Base-by-base conservation (phyloP, 352 stramenopile species). In the Pythium grandisporangium region DNA sequence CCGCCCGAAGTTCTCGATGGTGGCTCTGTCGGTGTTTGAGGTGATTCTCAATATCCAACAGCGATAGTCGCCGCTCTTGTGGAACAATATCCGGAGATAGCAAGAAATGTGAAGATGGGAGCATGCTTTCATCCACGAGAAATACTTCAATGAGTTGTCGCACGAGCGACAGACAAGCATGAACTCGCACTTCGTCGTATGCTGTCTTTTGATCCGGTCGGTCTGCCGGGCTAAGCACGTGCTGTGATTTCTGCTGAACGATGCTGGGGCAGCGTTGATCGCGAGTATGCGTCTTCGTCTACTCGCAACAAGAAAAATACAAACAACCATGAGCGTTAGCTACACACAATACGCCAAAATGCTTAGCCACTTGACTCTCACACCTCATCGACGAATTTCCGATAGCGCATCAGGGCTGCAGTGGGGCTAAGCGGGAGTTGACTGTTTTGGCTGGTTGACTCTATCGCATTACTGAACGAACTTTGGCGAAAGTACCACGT, bases 121-220 rank as follows among this genome's bases (percentile, higher is more conserved):
- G 34, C 4, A 19, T 37, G 2, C 37, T 4, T 3, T 65, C 60
- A 20, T 64, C 53, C 16, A 66, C 43, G 6, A 89, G 48, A 37
- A 86, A 89, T 8, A 55, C 54, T 13, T 89, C 70, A 25, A 89
- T 65, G 30, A 81, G 46, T 29, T 73, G 66, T 0, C 63, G 59
- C 21, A 84, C 53, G 3, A 84, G 30, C 2, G 57, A 64, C 12
- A 86, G 45, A 25, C 58, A 82, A 6, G 69, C 64, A 24, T 85
- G 72, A 4, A 83, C 64, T 4, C 63, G 69, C 1, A 72, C 43
- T 53, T 85, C 72, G 33, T 81, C 60, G 35, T 64, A 83, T 3
- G 33, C 16, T 1, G 30, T 19, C 5, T 47, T 37, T 22, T 43
- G 50, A 25, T 17, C 37, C 13, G 6, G 7, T 5, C 38, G 17